These are phyloP conservation scores for Mikania micrantha DNA, from an alignment of 129 eudicot species.

Conservation along the genomic window DNA sequence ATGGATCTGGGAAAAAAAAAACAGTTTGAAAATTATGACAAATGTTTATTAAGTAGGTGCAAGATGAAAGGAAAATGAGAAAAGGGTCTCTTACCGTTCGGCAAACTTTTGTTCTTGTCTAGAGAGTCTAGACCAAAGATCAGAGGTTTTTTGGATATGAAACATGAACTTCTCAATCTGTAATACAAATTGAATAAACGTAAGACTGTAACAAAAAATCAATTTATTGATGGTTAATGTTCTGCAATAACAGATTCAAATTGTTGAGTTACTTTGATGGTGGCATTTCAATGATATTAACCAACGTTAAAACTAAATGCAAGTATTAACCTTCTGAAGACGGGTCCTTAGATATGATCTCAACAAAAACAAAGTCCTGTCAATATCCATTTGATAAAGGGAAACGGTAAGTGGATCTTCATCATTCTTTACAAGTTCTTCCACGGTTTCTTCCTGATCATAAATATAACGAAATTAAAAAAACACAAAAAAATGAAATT, in stretches of 20 bases:
- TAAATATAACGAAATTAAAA: no score
- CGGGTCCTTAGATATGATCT: constrained; percentile 89
- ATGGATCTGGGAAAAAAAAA: constrained; percentile 47
- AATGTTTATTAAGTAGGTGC: neutral
- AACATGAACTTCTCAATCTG: constrained; percentile 81
- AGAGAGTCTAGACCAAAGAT: constrained; percentile 71
- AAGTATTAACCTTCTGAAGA: constrained; percentile 68
- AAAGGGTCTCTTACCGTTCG: constrained; percentile 28
- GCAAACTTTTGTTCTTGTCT: constrained; percentile 66
- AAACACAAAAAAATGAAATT: neutral
- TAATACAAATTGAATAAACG: constrained; percentile 4
- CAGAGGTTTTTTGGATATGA: constrained; percentile 58
- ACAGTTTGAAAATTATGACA: neutral
- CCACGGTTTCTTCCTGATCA: constrained; percentile 74
- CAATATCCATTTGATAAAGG: constrained; percentile 87
- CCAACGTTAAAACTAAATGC: neutral
- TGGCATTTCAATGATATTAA: no score
- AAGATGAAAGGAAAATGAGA: neutral
- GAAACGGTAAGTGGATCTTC: constrained; percentile 84
- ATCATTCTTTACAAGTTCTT: constrained; percentile 52
- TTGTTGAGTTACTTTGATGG: no score
- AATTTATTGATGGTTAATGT: no score
- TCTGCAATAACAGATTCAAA: no score
- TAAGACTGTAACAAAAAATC: no score
- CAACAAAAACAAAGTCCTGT: constrained; percentile 72